Percentiles rank a stretch among this genome's conserved stretches.
Evolutionary conservation across 306 rosid genomes (phyloP).

Genomic region (Cucurbita ficifolia): DNA sequence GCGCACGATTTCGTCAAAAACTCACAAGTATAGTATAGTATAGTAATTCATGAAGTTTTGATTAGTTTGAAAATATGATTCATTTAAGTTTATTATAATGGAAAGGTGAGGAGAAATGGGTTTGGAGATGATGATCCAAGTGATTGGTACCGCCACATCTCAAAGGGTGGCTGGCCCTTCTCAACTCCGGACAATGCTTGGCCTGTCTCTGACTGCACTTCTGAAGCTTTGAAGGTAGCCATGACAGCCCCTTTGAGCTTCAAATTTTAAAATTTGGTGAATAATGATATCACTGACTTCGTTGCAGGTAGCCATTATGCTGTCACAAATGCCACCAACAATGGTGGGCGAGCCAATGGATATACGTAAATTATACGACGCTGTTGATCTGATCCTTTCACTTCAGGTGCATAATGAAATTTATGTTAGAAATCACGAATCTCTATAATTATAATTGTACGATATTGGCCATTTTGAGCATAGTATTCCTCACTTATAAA

Average conservation of each 20-base stretch:
- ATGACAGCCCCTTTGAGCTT: not conserved
- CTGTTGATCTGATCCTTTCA: slow-evolving; percentile 46
- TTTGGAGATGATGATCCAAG: slow-evolving; percentile 15
- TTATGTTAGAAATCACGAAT: not conserved
- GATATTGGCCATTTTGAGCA: too few relatives aligned
- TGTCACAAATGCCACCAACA: slow-evolving; percentile 39
- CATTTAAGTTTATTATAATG: not conserved
- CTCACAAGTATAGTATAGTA: slow-evolving; percentile 30
- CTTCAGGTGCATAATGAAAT: slow-evolving; percentile 29
- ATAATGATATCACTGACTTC: not conserved
- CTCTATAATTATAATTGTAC: too few relatives aligned
- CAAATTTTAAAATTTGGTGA: not conserved
- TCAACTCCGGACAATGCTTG: slow-evolving; percentile 63
- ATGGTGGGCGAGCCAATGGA: slow-evolving; percentile 35
- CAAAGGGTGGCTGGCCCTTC: slow-evolving; percentile 73
- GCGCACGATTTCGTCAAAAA: slow-evolving; percentile 37
- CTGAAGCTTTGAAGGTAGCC: slow-evolving; percentile 57
- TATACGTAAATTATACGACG: slow-evolving; percentile 23
- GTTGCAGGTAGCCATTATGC: slow-evolving; percentile 36
- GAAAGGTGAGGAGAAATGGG: slow-evolving; percentile 27
- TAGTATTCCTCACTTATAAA: too few relatives aligned
- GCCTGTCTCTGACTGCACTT: slow-evolving; percentile 58
- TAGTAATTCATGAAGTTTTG: not conserved
- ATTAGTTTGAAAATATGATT: not conserved
- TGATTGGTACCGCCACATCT: slow-evolving; percentile 44